Evolutionary conservation across 306 rosid species (phyloP).

Genomic region (Dryas drummondii): DNA sequence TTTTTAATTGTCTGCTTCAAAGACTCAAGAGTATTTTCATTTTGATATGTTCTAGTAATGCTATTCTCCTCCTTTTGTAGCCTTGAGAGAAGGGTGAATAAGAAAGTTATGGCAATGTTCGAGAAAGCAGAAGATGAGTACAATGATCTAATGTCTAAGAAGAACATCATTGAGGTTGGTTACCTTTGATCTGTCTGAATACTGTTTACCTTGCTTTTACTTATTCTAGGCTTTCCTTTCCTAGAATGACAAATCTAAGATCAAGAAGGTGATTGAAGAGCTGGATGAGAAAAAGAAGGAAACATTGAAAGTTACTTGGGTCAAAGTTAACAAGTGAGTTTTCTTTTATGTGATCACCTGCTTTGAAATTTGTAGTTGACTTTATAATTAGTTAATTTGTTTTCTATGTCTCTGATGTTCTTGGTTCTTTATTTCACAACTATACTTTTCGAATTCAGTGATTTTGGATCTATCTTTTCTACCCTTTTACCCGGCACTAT

Average conservation of each 20-base stretch:
- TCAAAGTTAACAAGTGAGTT: conserved; percentile 76
- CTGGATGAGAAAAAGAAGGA: conserved; percentile 97
- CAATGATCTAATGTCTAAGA: conserved; percentile 87
- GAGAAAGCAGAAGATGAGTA: conserved; percentile 99
- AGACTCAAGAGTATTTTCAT: background rate
- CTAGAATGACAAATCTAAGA: conserved; percentile 92
- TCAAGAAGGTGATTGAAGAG: conserved; percentile 96
- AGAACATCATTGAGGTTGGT: conserved; percentile 92
- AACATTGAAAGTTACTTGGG: conserved; percentile 89
- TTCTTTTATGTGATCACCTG: conserved; percentile 5
- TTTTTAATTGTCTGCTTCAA: background rate
- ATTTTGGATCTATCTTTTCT: conserved; percentile 95
- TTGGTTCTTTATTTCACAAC: conserved; percentile 8
- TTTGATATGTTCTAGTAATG: conserved; percentile 1
- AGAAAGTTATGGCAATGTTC: conserved; percentile 99
- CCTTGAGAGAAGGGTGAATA: conserved; percentile 98
- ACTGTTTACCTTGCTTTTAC: conserved; percentile 24
- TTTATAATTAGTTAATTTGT: background rate
- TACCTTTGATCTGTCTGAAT: conserved; percentile 15
- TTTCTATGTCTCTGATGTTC: conserved; percentile 19
- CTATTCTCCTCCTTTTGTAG: conserved; percentile 36
- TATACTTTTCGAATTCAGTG: conserved; percentile 42
- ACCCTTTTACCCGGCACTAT: conserved; percentile 89
- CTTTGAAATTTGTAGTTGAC: background rate
- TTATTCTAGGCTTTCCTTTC: conserved; percentile 33